A percentile compares a stretch with the other conserved stretches of the same genome.
These are phyloP conservation scores for Eustoma russellianum DNA, from an alignment of 257 asterid species.

Conservation along the genomic window DNA sequence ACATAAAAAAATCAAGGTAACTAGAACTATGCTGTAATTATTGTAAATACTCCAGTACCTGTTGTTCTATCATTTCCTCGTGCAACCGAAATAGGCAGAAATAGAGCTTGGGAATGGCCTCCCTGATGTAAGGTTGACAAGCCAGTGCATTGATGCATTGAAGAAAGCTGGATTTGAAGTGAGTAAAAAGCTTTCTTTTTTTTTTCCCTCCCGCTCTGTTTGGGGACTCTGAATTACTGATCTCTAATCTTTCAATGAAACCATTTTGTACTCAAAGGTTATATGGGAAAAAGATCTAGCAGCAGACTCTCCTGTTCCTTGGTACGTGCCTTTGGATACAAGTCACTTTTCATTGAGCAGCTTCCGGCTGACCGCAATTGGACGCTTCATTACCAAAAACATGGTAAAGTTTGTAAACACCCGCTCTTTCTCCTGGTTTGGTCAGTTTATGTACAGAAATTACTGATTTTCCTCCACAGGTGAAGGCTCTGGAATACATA, in stretches of 20 bases:
- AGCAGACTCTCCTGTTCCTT: constrained; percentile 73
- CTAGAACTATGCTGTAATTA: not conserved
- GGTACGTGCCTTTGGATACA: constrained; percentile 86
- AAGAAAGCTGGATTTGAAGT: constrained; percentile 91
- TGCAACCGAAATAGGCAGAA: constrained; percentile 48
- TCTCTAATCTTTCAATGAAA: not conserved
- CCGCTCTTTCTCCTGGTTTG: not conserved
- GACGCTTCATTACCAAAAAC: constrained; percentile 75
- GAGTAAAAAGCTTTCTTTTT: constrained; percentile 17
- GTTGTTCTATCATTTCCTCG: not conserved
- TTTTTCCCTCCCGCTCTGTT: too few relatives aligned
- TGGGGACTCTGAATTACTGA: too few relatives aligned
- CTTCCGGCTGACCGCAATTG: constrained; percentile 75
- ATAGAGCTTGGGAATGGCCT: constrained; percentile 93
- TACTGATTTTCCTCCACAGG: constrained; percentile 29
- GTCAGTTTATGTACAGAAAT: not conserved
- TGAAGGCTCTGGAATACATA: constrained; percentile 56
- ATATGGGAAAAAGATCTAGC: constrained; percentile 92
- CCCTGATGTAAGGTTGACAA: constrained; percentile 66
- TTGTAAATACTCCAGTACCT: too few relatives aligned
- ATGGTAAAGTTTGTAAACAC: constrained; percentile 31
- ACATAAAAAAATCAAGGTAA: constrained; percentile 84
- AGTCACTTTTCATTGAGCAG: constrained; percentile 85
- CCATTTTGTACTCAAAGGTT: constrained; percentile 32
- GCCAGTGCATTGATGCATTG: constrained; percentile 70